phyloP scores from a whole-genome alignment of 495 filamentous ascomycete genomes.

The Aspergillus mulundensis region DNA sequence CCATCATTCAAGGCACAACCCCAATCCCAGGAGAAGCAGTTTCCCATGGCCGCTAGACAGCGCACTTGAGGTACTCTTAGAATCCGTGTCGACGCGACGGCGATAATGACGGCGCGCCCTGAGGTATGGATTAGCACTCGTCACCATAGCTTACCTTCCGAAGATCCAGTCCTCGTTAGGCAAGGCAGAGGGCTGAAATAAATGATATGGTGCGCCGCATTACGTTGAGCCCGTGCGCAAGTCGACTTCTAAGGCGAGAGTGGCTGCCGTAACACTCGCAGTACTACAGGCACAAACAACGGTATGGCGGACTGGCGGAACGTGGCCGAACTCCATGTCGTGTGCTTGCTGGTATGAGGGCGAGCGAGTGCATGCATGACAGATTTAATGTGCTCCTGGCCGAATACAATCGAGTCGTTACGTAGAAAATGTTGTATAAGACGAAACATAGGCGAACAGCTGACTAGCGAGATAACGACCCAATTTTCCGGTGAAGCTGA shows the following conservation, averaged over 20 bases:
- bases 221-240: conserved; percentile 8
- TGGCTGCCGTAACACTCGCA: conserved; percentile 12
- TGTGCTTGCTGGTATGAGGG: conserved; percentile 9
- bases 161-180: not conserved
- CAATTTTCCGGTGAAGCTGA: conserved; percentile 34
- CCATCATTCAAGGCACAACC: not conserved
- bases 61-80: not conserved
- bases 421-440: conserved; percentile 36
- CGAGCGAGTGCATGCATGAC: conserved; percentile 9
- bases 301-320: conserved; percentile 33
- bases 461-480: conserved; percentile 38
- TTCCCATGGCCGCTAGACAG: too few species aligned
- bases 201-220: not conserved
- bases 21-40: not conserved
- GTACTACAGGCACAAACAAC: conserved; percentile 42
- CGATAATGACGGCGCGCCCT: not conserved
- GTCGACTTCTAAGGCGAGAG: conserved; percentile 5
- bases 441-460: conserved; percentile 41
- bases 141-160: conserved; percentile 7
- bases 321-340: conserved; percentile 21
- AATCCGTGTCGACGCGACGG: not conserved
- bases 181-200: not conserved
- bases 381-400: conserved; percentile 28
- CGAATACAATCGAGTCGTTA: conserved; percentile 51
- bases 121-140: conserved; percentile 4